phyloP scores from a whole-genome alignment of 75 land plant species.

The Chamaecyparis obtusa region DNA sequence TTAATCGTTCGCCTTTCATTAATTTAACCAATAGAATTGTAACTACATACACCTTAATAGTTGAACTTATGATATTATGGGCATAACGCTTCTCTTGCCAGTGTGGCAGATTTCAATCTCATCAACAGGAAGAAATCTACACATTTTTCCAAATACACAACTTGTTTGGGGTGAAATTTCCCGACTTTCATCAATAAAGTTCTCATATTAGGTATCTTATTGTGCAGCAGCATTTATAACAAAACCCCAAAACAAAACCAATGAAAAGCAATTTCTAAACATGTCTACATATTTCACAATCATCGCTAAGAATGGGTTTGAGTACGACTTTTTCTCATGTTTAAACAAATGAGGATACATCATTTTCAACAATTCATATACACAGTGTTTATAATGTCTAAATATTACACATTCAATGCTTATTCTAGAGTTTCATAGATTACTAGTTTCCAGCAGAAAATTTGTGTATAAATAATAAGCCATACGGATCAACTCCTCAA shows the following conservation, averaged over 20 bases:
- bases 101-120: neutral
- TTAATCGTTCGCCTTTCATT: neutral
- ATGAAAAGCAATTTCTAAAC: neutral
- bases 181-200: neutral
- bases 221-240: neutral
- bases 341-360: neutral
- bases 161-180: neutral
- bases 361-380: neutral
- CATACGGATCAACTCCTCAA: neutral
- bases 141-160: neutral
- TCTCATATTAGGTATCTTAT: neutral
- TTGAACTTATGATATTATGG: neutral
- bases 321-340: neutral
- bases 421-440: neutral
- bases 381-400: neutral
- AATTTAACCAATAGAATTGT: neutral
- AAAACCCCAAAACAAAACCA: neutral
- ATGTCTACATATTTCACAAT: neutral
- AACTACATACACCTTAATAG: neutral
- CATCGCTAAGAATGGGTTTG: neutral
- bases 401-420: neutral
- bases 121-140: neutral
- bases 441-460: neutral
- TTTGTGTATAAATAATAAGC: neutral
- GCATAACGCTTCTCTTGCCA: neutral